Conservation (phyloP, 2,329 filamentous ascomycete species). For the Curvularia sp. region DNA sequence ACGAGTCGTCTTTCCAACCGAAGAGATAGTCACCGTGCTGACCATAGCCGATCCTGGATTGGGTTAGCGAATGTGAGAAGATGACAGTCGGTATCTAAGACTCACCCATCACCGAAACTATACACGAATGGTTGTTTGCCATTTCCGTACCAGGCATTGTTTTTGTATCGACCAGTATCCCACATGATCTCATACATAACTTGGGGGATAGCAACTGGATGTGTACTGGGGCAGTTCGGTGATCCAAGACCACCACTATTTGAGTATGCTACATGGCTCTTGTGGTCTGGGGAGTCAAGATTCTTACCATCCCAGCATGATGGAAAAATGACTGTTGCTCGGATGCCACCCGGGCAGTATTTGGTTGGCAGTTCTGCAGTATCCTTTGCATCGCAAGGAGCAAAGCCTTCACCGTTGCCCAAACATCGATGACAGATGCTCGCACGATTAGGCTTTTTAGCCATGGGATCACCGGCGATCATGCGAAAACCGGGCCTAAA, state of each 20-base stretch:
- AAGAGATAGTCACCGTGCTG: slow-evolving; percentile 39
- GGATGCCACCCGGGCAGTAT: slow-evolving; percentile 78
- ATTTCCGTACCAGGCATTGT: slow-evolving; percentile 30
- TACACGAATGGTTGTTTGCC: slow-evolving; percentile 41
- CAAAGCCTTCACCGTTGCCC: slow-evolving; percentile 29
- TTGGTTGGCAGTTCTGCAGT: slow-evolving; percentile 61
- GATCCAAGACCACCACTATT: slow-evolving; percentile 34
- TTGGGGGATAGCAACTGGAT: slow-evolving; percentile 56
- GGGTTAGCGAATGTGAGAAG: not conserved
- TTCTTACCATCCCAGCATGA: slow-evolving; percentile 73
- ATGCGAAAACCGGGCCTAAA: slow-evolving; percentile 38
- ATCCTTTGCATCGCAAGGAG: slow-evolving; percentile 36
- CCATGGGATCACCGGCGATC: slow-evolving; percentile 37
- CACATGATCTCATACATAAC: slow-evolving; percentile 57
- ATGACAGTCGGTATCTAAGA: not conserved
- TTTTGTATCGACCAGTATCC: slow-evolving; percentile 47
- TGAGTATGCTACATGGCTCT: slow-evolving; percentile 71
- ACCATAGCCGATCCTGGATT: slow-evolving; percentile 22
- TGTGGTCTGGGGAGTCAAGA: slow-evolving; percentile 61
- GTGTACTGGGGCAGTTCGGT: slow-evolving; percentile 57
- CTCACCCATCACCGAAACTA: slow-evolving; percentile 37
- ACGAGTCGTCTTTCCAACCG: slow-evolving; percentile 39
- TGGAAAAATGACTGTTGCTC: slow-evolving; percentile 73
- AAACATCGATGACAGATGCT: slow-evolving; percentile 46
- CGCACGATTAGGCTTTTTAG: slow-evolving; percentile 25